These are phyloP conservation scores for Sechiopsis laciniata DNA, from an alignment of 306 rosid genomes.

Conservation along the genomic window DNA sequence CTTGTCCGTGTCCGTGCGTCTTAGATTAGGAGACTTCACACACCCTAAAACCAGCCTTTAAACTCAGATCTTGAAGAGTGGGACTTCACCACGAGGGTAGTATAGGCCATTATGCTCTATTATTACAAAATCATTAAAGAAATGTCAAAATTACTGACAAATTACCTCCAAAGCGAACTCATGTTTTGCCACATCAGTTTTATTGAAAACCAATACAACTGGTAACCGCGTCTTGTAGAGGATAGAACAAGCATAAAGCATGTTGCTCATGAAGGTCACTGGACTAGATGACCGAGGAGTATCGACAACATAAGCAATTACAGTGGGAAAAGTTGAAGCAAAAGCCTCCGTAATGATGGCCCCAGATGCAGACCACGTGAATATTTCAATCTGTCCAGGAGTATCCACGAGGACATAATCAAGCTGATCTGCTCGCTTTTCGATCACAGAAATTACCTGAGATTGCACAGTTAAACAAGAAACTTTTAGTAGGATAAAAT, in stretches of 20 bases:
- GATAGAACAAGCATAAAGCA: constrained; percentile 88
- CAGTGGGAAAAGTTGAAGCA: constrained; percentile 97
- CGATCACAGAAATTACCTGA: constrained; percentile 77
- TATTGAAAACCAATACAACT: constrained; percentile 81
- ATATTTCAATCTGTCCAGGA: constrained; percentile 95
- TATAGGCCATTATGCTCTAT: background rate
- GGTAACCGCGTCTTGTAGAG: constrained; percentile 90
- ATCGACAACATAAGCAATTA: constrained; percentile 70
- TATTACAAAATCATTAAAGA: background rate
- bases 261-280: constrained; percentile 91
- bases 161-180: constrained; percentile 88
- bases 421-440: constrained; percentile 78
- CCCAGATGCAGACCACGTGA: constrained; percentile 98
- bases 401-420: constrained; percentile 95
- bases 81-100: background rate
- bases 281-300: constrained; percentile 84
- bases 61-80: background rate
- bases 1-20: too few relatives aligned
- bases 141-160: background rate
- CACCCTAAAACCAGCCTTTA: background rate
- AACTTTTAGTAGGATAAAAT: constrained; percentile 9
- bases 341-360: constrained; percentile 94
- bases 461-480: constrained; percentile 22
- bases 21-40: background rate
- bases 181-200: constrained; percentile 71